Conservation (phyloP, 1,139 yeast species). For the Pichia kudriavzevii region DNA sequence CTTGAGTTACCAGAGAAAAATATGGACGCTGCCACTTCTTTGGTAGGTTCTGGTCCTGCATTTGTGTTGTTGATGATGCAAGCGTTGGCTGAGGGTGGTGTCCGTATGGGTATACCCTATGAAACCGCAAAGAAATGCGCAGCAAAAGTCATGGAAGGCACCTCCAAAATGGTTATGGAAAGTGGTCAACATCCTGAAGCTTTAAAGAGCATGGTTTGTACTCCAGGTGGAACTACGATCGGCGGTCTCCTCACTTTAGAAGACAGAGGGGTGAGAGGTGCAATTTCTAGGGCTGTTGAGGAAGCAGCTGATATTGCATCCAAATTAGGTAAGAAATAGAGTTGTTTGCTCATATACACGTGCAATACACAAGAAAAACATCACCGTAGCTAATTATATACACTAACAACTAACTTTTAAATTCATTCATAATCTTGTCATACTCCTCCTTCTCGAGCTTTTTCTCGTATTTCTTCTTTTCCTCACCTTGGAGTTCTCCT, state of each 20-base stretch:
- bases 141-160: slow-evolving; percentile 93
- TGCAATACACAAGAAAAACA: no score
- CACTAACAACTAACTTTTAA: no score
- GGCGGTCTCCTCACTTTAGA: slow-evolving; percentile 93
- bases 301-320: slow-evolving; percentile 86
- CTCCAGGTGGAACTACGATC: slow-evolving; percentile 98
- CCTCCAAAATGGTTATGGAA: slow-evolving; percentile 83
- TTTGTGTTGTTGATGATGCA: slow-evolving; percentile 86
- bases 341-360: no score
- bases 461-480: slow-evolving; percentile 17
- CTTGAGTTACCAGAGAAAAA: slow-evolving; percentile 77
- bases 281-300: slow-evolving; percentile 81
- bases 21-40: slow-evolving; percentile 94
- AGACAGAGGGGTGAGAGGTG: slow-evolving; percentile 81
- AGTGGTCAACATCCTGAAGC: slow-evolving; percentile 92
- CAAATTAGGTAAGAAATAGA: slow-evolving; percentile 62
- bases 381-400: no score
- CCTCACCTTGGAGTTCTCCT: slow-evolving; percentile 23
- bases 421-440: slow-evolving; percentile 26
- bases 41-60: slow-evolving; percentile 97
- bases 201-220: slow-evolving; percentile 80
- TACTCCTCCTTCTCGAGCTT: slow-evolving; percentile 24
- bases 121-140: slow-evolving; percentile 82
- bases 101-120: slow-evolving; percentile 88
- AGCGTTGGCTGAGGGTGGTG: slow-evolving; percentile 89